phyloP scores from a whole-genome alignment of 202 grass and related monocot species.

The Zizania palustris region DNA sequence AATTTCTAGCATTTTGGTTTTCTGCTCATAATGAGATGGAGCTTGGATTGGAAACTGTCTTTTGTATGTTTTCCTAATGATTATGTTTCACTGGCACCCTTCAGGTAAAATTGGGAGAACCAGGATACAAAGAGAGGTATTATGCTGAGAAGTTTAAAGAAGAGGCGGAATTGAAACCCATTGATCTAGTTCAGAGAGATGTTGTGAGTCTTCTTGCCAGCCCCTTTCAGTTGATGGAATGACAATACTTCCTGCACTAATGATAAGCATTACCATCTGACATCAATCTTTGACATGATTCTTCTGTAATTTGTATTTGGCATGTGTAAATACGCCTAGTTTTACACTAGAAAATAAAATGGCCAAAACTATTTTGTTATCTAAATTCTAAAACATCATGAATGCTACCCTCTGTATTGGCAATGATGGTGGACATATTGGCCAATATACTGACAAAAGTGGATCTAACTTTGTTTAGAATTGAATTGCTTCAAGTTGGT shows the following conservation, averaged over 20 bases:
- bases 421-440: neutral
- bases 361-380: slow-evolving; percentile 11
- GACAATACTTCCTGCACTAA: slow-evolving; percentile 17
- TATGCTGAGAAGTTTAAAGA: slow-evolving; percentile 93
- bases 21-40: slow-evolving; percentile 21
- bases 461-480: slow-evolving; percentile 17
- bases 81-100: slow-evolving; percentile 36
- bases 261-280: slow-evolving; percentile 36
- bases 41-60: neutral
- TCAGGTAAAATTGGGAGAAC: slow-evolving; percentile 95
- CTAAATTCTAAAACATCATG: slow-evolving; percentile 13
- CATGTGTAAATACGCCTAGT: slow-evolving; percentile 2
- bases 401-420: slow-evolving; percentile 22
- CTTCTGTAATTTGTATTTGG: slow-evolving; percentile 30
- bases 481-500: slow-evolving; percentile 7
- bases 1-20: slow-evolving; percentile 11
- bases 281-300: slow-evolving; percentile 10
- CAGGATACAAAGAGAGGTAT: slow-evolving; percentile 81
- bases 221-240: slow-evolving; percentile 28
- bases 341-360: slow-evolving; percentile 24
- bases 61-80: neutral
- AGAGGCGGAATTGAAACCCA: slow-evolving; percentile 67
- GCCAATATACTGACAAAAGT: neutral
- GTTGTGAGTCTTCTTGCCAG: slow-evolving; percentile 70
- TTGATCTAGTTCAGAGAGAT: slow-evolving; percentile 80